Conservation (phyloP, 352 stramenopile genomes). For the Globisporangium paddicum region DNA sequence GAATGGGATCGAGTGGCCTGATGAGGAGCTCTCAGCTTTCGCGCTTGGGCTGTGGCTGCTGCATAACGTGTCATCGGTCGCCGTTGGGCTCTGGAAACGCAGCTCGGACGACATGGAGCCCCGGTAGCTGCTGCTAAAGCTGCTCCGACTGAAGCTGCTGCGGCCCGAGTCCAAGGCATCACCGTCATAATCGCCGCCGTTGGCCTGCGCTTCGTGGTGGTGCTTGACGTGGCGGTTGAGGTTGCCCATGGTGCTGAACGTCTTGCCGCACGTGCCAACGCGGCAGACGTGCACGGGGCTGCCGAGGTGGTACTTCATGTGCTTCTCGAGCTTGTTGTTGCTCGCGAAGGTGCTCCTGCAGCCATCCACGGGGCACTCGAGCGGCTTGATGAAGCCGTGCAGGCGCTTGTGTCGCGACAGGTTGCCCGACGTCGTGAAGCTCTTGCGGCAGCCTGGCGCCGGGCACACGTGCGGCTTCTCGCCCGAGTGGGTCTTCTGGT, state of each 20-base stretch:
- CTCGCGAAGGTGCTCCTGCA: constrained; percentile 37
- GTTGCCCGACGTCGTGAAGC: constrained; percentile 54
- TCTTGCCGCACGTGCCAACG: constrained; percentile 44
- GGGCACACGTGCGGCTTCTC: constrained; percentile 48
- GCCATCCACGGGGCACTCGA: constrained; percentile 28
- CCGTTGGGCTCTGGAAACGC: constrained; percentile 8
- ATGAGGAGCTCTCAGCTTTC: background rate
- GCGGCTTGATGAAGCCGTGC: constrained; percentile 36
- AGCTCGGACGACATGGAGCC: background rate
- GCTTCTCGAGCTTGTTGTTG: constrained; percentile 40
- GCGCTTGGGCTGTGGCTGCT: background rate
- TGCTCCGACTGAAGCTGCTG: background rate
- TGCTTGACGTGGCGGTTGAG: constrained; percentile 46
- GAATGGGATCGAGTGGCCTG: background rate
- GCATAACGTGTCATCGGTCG: constrained; percentile 1
- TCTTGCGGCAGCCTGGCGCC: constrained; percentile 32
- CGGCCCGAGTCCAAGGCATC: background rate
- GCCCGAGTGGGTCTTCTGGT: constrained; percentile 52
- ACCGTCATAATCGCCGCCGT: background rate
- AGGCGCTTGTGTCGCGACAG: constrained; percentile 51
- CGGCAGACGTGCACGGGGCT: constrained; percentile 38
- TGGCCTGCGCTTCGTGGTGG: constrained; percentile 17
- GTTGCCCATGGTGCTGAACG: constrained; percentile 55
- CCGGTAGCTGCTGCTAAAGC: background rate
- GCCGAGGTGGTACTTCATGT: constrained; percentile 45